Conservation (phyloP, 225 moss, liverwort and hornwort species). For the Neckera pumila region DNA sequence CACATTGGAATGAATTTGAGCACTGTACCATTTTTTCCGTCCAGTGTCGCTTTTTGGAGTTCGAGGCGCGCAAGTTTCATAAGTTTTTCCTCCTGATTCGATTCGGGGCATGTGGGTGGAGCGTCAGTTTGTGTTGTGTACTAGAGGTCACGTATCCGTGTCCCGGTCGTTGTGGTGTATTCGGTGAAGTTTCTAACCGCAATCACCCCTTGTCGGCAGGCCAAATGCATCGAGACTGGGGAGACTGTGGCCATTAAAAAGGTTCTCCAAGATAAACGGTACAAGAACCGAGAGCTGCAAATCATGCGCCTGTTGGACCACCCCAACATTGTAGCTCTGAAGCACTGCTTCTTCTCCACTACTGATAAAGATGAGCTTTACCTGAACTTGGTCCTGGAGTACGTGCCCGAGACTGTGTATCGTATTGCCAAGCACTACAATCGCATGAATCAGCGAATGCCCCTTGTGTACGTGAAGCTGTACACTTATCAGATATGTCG, state of each 20-base stretch:
- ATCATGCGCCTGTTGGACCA: slow-evolving; percentile 97
- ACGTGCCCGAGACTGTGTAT: slow-evolving; percentile 58
- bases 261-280: slow-evolving; percentile 91
- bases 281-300: slow-evolving; percentile 95
- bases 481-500: slow-evolving; percentile 68
- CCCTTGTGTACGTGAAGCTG: slow-evolving; percentile 55
- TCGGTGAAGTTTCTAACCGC: not conserved
- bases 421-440: slow-evolving; percentile 62
- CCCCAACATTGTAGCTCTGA: slow-evolving; percentile 90
- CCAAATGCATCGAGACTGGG: slow-evolving; percentile 96
- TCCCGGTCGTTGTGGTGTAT: not conserved
- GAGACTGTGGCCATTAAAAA: slow-evolving; percentile 98
- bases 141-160: not conserved
- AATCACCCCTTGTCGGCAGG: slow-evolving; percentile 12
- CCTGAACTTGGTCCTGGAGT: slow-evolving; percentile 61
- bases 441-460: slow-evolving; percentile 59
- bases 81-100: not conserved
- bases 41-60: not conserved
- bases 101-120: not conserved
- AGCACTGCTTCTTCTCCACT: slow-evolving; percentile 97
- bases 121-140: no score
- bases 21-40: not conserved
- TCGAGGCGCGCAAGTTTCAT: not conserved
- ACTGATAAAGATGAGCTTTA: slow-evolving; percentile 72
- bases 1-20: not conserved